phyloP scores from a whole-genome alignment of 2,329 filamentous ascomycete genomes.

The Onygenales sp. region DNA sequence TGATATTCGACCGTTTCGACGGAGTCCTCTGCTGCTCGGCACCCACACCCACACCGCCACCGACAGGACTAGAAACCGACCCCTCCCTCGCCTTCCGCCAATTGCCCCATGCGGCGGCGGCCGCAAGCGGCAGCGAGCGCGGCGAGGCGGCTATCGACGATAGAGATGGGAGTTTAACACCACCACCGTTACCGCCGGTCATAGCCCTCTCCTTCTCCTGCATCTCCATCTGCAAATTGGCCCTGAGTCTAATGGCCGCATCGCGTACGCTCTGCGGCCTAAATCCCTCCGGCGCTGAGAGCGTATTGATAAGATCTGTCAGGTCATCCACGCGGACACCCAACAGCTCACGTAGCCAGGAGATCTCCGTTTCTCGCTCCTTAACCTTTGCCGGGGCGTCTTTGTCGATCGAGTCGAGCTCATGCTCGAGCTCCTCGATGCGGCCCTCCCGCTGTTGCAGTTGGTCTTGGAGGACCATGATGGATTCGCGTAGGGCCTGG shows the following conservation, averaged over 20 bases:
- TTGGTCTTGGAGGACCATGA: constrained; percentile 93
- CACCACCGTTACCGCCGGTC: constrained; percentile 51
- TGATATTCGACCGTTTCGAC: no score
- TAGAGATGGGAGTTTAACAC: constrained; percentile 58
- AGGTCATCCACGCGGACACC: constrained; percentile 85
- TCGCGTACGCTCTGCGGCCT: constrained; percentile 75
- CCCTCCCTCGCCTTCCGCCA: constrained; percentile 67
- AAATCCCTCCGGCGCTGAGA: constrained; percentile 60
- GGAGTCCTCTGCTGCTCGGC: no score
- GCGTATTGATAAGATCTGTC: constrained; percentile 75
- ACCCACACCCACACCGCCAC: constrained; percentile 12
- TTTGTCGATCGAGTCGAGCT: constrained; percentile 58
- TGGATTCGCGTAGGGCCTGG: constrained; percentile 89
- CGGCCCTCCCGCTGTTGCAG: constrained; percentile 84
- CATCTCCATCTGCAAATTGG: constrained; percentile 96
- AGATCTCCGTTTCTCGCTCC: constrained; percentile 88
- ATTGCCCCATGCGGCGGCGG: constrained; percentile 94
- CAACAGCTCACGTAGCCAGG: constrained; percentile 87
- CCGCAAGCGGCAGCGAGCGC: constrained; percentile 65
- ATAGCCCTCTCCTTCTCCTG: constrained; percentile 83
- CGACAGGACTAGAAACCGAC: constrained; percentile 27
- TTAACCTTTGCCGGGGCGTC: constrained; percentile 74
- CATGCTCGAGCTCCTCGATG: constrained; percentile 77
- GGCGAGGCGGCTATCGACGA: constrained; percentile 71
- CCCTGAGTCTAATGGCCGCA: constrained; percentile 82